Conservation (phyloP, 768 basidiomycete species). For the Xerocomus potaroensis region DNA sequence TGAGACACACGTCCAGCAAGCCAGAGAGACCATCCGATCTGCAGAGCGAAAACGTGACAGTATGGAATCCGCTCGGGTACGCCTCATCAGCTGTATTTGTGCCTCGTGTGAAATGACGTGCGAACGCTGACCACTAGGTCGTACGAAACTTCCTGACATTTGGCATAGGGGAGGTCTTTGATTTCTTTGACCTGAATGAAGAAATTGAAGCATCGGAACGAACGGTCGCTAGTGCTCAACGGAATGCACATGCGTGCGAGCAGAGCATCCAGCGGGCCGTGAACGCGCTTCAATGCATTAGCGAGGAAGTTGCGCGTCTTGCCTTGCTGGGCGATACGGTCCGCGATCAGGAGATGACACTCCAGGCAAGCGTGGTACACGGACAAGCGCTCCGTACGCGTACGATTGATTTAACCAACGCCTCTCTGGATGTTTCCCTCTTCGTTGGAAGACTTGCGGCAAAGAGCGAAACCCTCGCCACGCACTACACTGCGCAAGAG, state of each 20-base stretch:
- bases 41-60: slow-evolving; percentile 12
- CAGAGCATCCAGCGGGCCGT: slow-evolving; percentile 10
- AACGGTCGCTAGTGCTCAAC: slow-evolving; percentile 4
- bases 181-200: slow-evolving; percentile 15
- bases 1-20: slow-evolving; percentile 8
- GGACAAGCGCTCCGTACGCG: slow-evolving; percentile 11
- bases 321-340: slow-evolving; percentile 1
- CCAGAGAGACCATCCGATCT: slow-evolving; percentile 9
- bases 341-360: slow-evolving; percentile 1
- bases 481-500: slow-evolving; percentile 9
- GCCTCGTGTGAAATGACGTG: neutral
- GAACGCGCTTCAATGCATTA: slow-evolving; percentile 2
- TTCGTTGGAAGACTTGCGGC: slow-evolving; percentile 12
- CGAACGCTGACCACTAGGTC: neutral
- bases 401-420: slow-evolving; percentile 13
- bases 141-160: slow-evolving; percentile 13
- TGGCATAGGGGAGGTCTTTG: slow-evolving; percentile 14
- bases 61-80: slow-evolving; percentile 13
- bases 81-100: no score
- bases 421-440: slow-evolving; percentile 14
- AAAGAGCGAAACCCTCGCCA: slow-evolving; percentile 10
- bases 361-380: slow-evolving; percentile 5
- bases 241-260: slow-evolving; percentile 1
- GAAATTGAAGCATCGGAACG: slow-evolving; percentile 8
- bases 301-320: slow-evolving; percentile 1